Conservation (phyloP, 179 eudicot genomes). For the Silene coronaria region DNA sequence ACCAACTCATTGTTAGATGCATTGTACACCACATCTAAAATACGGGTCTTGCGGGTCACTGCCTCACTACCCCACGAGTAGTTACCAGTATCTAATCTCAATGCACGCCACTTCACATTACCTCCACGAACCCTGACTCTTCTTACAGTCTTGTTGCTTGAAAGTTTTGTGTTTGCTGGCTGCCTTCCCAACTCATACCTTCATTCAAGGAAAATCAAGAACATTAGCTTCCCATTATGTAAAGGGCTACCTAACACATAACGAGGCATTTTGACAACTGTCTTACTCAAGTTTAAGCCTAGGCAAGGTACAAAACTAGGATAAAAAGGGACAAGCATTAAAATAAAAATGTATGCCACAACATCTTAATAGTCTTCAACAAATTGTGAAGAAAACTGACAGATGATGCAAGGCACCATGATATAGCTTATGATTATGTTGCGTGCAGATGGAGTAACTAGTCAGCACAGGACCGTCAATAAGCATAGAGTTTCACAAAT, state of each 20-base stretch:
- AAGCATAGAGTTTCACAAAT: conserved; percentile 14
- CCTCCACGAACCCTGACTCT: conserved; percentile 51
- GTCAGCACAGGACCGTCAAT: conserved; percentile 33
- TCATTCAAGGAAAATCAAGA: too few relatives aligned
- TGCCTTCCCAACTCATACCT: conserved; percentile 49
- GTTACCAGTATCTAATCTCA: conserved; percentile 45
- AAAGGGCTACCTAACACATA: too few relatives aligned
- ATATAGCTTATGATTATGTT: conserved; percentile 30
- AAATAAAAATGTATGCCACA: conserved; percentile 11
- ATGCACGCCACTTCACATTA: conserved; percentile 49
- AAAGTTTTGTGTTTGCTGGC: conserved; percentile 43
- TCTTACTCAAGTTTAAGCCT: not conserved
- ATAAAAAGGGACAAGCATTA: not conserved
- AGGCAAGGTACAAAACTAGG: not conserved
- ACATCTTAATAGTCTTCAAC: conserved; percentile 8
- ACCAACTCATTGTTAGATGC: conserved; percentile 51
- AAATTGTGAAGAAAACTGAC: not conserved
- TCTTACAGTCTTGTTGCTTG: conserved; percentile 49
- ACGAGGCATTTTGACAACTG: not conserved
- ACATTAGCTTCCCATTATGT: too few relatives aligned
- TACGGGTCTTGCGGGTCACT: conserved; percentile 43
- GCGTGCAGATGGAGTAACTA: conserved; percentile 22
- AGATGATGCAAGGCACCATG: conserved; percentile 14
- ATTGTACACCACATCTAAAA: conserved; percentile 46
- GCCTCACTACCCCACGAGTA: conserved; percentile 52